These are phyloP conservation scores for Collybia mongolica DNA, from an alignment of 768 basidiomycete genomes.

Conservation along the genomic window DNA sequence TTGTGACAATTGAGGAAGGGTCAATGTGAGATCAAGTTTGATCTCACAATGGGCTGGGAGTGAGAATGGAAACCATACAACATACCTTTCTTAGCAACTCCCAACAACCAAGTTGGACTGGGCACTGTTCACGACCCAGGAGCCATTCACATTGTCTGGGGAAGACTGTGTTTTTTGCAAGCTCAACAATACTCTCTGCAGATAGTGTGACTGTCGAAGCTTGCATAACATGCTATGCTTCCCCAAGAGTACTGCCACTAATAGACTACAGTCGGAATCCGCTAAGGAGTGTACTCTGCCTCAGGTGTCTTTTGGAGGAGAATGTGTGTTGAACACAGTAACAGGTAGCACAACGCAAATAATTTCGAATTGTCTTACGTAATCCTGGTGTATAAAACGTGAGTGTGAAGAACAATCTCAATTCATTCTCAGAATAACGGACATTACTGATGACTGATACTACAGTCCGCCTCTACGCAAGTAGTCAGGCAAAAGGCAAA, in stretches of 20 bases:
- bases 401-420: too few relatives aligned
- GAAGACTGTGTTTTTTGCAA: constrained; percentile 12
- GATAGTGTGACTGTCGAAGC: constrained; percentile 12
- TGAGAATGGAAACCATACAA: not conserved
- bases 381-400: too few relatives aligned
- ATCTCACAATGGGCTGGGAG: not conserved
- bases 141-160: constrained; percentile 19
- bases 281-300: not conserved
- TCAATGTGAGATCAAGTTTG: not conserved
- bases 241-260: not conserved
- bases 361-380: too few relatives aligned
- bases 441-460: too few relatives aligned
- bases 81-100: constrained; percentile 17
- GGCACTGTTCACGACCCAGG: constrained; percentile 11
- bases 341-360: too few relatives aligned
- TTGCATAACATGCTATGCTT: constrained; percentile 16
- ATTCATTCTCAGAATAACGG: too few relatives aligned
- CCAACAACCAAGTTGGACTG: constrained; percentile 14
- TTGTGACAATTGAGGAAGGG: too few relatives aligned
- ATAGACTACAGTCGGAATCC: constrained; percentile 1
- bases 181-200: constrained; percentile 10
- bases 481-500: too few relatives aligned
- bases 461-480: too few relatives aligned
- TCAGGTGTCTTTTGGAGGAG: too few relatives aligned
- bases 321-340: too few relatives aligned